Evolutionary conservation across 75 land plant genomes (phyloP).

Genomic region (Cryptomeria japonica): DNA sequence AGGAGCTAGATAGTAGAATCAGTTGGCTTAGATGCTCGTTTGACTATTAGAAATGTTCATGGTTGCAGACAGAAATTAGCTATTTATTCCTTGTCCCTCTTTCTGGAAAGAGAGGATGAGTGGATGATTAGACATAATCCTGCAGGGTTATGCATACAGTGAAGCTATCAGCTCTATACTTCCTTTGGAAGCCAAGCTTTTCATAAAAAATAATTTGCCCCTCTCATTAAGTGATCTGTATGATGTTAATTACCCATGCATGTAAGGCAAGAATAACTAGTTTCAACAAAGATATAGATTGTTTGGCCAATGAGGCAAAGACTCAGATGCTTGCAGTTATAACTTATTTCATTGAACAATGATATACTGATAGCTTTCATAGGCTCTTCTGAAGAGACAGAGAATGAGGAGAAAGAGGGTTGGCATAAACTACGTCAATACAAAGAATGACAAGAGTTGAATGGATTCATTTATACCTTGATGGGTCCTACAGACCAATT

Average conservation of each 20-base stretch:
- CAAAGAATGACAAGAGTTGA: too few relatives aligned
- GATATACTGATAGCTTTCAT: too few relatives aligned
- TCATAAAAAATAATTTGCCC: background rate
- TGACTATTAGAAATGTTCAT: background rate
- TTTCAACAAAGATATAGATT: background rate
- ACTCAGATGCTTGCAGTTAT: background rate
- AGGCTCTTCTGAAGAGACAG: too few relatives aligned
- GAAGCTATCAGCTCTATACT: background rate
- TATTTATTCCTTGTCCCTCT: background rate
- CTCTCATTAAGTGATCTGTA: background rate
- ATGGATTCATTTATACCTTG: too few relatives aligned
- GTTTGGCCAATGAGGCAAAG: background rate
- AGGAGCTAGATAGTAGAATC: too few relatives aligned
- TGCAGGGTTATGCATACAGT: background rate
- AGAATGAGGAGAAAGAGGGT: too few relatives aligned
- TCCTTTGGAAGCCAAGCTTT: background rate
- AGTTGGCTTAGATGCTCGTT: too few relatives aligned
- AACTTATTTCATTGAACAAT: background rate
- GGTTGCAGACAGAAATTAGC: background rate
- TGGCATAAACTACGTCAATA: too few relatives aligned
- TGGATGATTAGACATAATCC: background rate
- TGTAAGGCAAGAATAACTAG: background rate
- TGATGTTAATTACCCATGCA: background rate
- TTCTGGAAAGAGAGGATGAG: background rate
- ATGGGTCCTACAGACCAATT: too few relatives aligned